Conservation (phyloP, 768 basidiomycete species). For the Paxillus ammoniavirescens region DNA sequence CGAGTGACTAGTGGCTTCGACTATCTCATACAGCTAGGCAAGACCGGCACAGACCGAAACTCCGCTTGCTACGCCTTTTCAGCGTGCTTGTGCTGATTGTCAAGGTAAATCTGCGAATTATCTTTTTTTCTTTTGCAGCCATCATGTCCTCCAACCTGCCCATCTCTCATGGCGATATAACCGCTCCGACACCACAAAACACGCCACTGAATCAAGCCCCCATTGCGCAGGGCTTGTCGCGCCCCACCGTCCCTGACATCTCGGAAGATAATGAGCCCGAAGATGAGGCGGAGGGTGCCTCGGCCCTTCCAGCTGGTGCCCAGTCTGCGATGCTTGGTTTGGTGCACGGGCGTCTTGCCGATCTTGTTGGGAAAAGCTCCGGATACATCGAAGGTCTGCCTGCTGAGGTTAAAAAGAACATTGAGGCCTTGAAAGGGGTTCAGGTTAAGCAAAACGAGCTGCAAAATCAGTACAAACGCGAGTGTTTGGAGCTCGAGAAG, state of each 20-base stretch:
- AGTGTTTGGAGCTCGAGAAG: slow-evolving; percentile 93
- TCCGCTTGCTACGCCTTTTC: slow-evolving; percentile 30
- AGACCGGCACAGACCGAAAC: slow-evolving; percentile 34
- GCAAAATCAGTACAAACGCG: slow-evolving; percentile 89
- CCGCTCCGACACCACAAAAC: slow-evolving; percentile 94
- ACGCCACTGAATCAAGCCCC: slow-evolving; percentile 84
- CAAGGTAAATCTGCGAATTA: slow-evolving; percentile 14
- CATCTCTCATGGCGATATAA: slow-evolving; percentile 57
- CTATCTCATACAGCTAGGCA: too few relatives aligned
- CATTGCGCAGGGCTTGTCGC: slow-evolving; percentile 74
- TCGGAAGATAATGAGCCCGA: slow-evolving; percentile 75
- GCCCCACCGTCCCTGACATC: slow-evolving; percentile 88
- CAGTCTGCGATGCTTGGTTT: slow-evolving; percentile 75
- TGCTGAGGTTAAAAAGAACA: slow-evolving; percentile 71
- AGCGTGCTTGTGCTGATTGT: slow-evolving; percentile 25
- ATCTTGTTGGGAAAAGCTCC: slow-evolving; percentile 86
- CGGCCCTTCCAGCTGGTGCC: slow-evolving; percentile 41
- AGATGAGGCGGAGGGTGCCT: slow-evolving; percentile 49
- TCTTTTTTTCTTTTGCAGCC: slow-evolving; percentile 24
- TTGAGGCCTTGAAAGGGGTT: slow-evolving; percentile 92
- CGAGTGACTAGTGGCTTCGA: too few relatives aligned
- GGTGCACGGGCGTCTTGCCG: slow-evolving; percentile 84
- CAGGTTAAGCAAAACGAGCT: slow-evolving; percentile 90
- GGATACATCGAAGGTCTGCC: slow-evolving; percentile 94
- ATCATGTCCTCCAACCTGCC: slow-evolving; percentile 70